Evolutionary conservation across 2,329 filamentous ascomycete species (phyloP).

Genomic region (Boeremia lycopersici): DNA sequence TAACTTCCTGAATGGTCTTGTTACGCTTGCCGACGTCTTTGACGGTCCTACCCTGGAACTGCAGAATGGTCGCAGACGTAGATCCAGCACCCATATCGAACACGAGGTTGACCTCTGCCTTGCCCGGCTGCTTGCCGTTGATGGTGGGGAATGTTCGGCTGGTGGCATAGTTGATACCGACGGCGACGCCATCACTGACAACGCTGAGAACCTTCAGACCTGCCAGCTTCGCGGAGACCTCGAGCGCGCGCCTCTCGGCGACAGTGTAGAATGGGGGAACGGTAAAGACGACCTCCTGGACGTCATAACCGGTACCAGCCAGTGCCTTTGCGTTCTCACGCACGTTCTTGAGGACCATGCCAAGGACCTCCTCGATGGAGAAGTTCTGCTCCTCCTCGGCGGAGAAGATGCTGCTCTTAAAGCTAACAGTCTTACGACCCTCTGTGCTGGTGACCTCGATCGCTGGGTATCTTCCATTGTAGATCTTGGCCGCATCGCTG

Average conservation of each 20-base stretch:
- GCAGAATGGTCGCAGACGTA: constrained; percentile 85
- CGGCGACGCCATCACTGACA: constrained; percentile 87
- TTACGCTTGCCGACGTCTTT: constrained; percentile 94
- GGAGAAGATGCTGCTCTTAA: constrained; percentile 78
- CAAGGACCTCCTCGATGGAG: constrained; percentile 88
- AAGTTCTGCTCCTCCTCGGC: constrained; percentile 65
- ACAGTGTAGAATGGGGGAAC: constrained; percentile 88
- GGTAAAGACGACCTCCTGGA: constrained; percentile 86
- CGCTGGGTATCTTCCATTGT: constrained; percentile 77
- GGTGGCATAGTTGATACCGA: constrained; percentile 94
- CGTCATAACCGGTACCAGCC: constrained; percentile 74
- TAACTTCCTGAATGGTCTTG: constrained; percentile 96
- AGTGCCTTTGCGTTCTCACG: constrained; percentile 84
- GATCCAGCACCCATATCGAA: constrained; percentile 99
- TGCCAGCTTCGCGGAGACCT: constrained; percentile 83
- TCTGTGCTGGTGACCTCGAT: constrained; percentile 69
- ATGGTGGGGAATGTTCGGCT: constrained; percentile 85
- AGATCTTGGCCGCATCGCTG: constrained; percentile 69
- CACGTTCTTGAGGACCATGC: constrained; percentile 94
- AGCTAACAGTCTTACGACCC: constrained; percentile 70
- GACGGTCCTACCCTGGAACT: constrained; percentile 84
- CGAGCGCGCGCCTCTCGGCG: constrained; percentile 86
- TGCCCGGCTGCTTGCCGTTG: constrained; percentile 69
- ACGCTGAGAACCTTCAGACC: constrained; percentile 84
- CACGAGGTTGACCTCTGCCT: constrained; percentile 89